Percentiles rank a stretch among this genome's conserved stretches.
These are phyloP conservation scores for Trichoderma endophyticum DNA, from an alignment of 2,329 filamentous ascomycete genomes.

Conservation along the genomic window DNA sequence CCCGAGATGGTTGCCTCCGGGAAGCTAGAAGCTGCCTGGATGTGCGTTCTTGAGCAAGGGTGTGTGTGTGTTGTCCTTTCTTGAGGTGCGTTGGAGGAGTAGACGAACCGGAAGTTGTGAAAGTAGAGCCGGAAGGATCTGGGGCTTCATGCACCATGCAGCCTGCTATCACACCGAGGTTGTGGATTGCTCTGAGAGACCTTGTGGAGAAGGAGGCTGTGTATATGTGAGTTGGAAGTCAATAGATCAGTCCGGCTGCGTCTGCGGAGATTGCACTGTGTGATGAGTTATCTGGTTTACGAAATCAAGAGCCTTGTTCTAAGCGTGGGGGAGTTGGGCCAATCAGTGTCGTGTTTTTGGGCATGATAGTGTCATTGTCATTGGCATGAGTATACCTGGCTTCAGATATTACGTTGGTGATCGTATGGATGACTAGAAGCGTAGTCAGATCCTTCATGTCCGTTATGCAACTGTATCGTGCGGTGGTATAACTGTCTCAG, in stretches of 20 bases:
- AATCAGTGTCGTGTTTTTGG: neutral
- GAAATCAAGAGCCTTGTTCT: neutral
- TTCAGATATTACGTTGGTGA: neutral
- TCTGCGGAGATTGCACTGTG: neutral
- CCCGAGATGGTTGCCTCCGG: neutral
- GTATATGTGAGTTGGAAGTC: neutral
- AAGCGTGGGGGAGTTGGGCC: neutral
- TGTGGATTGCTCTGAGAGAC: neutral
- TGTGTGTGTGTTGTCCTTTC: neutral
- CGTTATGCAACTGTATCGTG: neutral
- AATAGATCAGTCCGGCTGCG: neutral
- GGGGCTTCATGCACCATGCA: neutral
- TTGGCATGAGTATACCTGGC: neutral
- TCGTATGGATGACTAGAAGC: neutral
- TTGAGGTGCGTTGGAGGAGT: neutral
- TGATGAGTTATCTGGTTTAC: neutral
- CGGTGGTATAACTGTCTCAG: neutral
- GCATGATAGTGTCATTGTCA: neutral
- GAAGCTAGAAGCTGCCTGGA: neutral
- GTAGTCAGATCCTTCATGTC: neutral
- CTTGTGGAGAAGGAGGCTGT: neutral
- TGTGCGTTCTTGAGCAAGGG: neutral
- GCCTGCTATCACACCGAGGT: neutral
- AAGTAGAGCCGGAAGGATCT: neutral
- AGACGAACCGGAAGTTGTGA: neutral